Conservation (phyloP, 768 basidiomycete genomes). For the Psilocybe subaeruginosa region DNA sequence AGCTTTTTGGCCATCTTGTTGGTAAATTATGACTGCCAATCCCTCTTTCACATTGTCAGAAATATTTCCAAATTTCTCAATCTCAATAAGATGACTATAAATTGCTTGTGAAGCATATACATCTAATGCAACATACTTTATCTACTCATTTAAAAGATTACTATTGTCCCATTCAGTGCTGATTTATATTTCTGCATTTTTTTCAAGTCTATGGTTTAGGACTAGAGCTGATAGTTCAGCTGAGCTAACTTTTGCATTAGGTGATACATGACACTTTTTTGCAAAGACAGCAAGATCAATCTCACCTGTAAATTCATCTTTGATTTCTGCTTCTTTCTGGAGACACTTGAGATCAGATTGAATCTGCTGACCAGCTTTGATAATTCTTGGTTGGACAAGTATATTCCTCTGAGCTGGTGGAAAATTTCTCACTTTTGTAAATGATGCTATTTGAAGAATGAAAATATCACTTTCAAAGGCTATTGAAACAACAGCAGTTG, state of each 20-base stretch:
- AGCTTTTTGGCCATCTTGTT: too few relatives aligned
- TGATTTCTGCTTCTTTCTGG: constrained; percentile 11
- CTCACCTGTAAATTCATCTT: constrained; percentile 23
- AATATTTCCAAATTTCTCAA: too few relatives aligned
- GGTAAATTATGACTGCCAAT: too few relatives aligned
- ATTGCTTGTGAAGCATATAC: too few relatives aligned
- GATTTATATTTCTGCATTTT: constrained; percentile 21
- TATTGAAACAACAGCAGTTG: constrained; percentile 20
- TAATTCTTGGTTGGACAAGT: constrained; percentile 6
- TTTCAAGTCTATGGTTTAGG: constrained; percentile 19
- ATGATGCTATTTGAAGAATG: constrained; percentile 21
- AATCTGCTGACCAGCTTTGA: constrained; percentile 27
- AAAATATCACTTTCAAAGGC: constrained; percentile 15
- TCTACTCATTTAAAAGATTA: constrained; percentile 14
- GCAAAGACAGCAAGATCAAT: constrained; percentile 12
- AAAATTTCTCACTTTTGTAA: background rate
- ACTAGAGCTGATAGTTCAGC: constrained; percentile 30
- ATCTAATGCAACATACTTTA: constrained; percentile 21
- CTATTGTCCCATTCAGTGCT: constrained; percentile 20
- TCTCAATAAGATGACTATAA: too few relatives aligned
- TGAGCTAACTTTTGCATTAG: constrained; percentile 21
- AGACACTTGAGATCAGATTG: constrained; percentile 22
- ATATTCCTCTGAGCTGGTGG: too few relatives aligned
- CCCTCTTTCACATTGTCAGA: too few relatives aligned
- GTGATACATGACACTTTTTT: constrained; percentile 24